Base-by-base conservation (phyloP, 2,329 filamentous ascomycete genomes). In the Chalara sp. region DNA sequence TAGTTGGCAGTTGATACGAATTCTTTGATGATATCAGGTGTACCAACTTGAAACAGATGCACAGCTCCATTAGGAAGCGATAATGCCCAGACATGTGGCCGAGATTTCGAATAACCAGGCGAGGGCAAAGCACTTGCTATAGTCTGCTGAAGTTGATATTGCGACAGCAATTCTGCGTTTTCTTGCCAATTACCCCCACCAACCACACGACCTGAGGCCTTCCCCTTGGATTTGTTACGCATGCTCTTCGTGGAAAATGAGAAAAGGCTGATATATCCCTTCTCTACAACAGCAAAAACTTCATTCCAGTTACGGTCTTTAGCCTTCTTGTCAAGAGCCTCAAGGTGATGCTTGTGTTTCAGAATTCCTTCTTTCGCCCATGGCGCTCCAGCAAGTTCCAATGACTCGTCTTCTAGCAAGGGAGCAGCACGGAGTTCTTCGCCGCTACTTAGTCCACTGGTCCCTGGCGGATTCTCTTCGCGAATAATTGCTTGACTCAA, bases 101-200 rank as follows among this genome's bases (percentile, higher is more conserved):
- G 79, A 31, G 84, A 80, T 63, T 95, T 90, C 33, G 90, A 96
- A 69, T 97, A 97, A 8, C 93, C 93, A 0, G 93, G 92, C 1
- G 90, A 80, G 6, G 93, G 93, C 11, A 99, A 79, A 0, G 87
- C 83, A 50, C 89, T 96, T 8, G 93, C 93, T 57, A 97, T 87
- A 1, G 91, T 95, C 67, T 97, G 91, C 21, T 91, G 82, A 6
- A 99, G 80, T 42, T 87, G 83, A 67, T 96, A 97, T 21, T 85
- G 86, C 61, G 89, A 91, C 7, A 96, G 76, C 57, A 84, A 89
- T 57, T 95, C 90, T 5, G 93, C 93, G 64, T 95, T 97, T 59
- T 96, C 91, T 67, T 92, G 92, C 93, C 93, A 99, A 67, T 99
- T 97, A 29, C 93, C 93, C 54, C 93, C 93, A 58, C 93, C 93